Base-by-base conservation (phyloP, 192 early-diverging fungal species). In the Coemansia sp. region DNA sequence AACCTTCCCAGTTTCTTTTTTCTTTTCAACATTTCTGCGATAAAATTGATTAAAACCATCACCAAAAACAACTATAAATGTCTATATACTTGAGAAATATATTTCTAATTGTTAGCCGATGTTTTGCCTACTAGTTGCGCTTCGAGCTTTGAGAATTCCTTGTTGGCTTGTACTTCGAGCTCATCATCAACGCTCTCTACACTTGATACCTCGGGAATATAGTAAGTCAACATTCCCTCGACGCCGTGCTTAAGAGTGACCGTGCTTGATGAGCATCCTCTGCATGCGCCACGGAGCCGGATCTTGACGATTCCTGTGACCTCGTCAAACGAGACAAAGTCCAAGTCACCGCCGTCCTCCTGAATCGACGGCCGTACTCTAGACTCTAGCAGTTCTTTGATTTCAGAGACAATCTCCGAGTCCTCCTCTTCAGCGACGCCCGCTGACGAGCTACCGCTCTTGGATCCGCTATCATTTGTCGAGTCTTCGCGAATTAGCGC, bases 211-310 rank as follows among this genome's bases (percentile, higher is more conserved):
- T 98, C 98, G 0, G 97, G 96, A 65, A 99, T 89, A 65, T 98
- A 99, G 77, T 99, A 95, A 89, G 94, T 95, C 64, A 99, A 83
- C 98, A 99, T 99, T 59, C 95, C 97, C 77, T 99, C 98, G 50
- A 99, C 98, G 0, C 98, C 98, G 71, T 98, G 97, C 87, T 97
- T 99, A 29, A 99, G 85, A 0, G 96, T 99, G 9, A 98, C 89
- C 0, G 89, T 85, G 36, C 92, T 91, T 5, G 89, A 91, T 36
- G 94, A 91, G 69, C 98, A 99, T 12, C 94, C 93, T 58, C 97
- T 80, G 79, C 98, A 99, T n/a, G 94, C 91, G 11, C 98, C 98
- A 67, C 93, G 93, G 59, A 99, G 80, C 70, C 93, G 93, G 51
- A 99, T 82, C 77, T 90, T 92, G 29, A 99, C 98, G 17, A 95